A percentile compares a stretch with the other conserved stretches of the same genome.
Conservation (phyloP, 1,139 yeast genomes). For the Sugiyamaella castrensis region DNA sequence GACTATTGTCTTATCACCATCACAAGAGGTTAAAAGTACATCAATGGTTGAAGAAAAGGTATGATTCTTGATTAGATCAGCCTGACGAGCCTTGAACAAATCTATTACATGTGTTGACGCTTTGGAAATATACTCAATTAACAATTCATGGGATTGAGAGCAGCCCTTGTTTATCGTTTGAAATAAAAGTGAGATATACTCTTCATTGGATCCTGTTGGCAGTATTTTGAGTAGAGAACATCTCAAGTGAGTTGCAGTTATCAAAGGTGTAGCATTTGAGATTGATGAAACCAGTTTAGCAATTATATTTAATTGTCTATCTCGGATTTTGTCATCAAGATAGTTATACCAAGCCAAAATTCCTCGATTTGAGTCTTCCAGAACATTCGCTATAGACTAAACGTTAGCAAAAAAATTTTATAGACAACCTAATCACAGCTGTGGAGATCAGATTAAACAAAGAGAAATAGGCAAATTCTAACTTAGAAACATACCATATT, state of each 20-base stretch:
- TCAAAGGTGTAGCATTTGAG: conserved; percentile 7
- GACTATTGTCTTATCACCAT: not conserved
- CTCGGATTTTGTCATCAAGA: not conserved
- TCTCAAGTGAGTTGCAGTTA: conserved; percentile 6
- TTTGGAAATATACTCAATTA: conserved; percentile 3
- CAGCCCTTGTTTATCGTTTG: conserved; percentile 2
- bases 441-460: too few species aligned
- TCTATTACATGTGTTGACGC: conserved; percentile 4
- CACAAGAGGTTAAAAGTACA: not conserved
- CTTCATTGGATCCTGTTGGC: not conserved
- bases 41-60: conserved; percentile 4
- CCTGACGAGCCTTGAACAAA: not conserved
- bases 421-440: too few species aligned
- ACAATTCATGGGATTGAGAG: conserved; percentile 1
- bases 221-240: conserved; percentile 4
- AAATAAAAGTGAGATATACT: not conserved
- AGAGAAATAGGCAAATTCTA: not conserved
- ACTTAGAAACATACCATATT: conserved; percentile 5
- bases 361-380: conserved; percentile 1
- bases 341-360: conserved; percentile 4
- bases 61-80: not conserved
- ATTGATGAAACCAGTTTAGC: conserved; percentile 8
- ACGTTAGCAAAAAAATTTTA: conserved; percentile 4
- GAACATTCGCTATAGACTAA: conserved; percentile 8
- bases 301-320: not conserved